Conservation (phyloP, 176 grass and related monocot species). For the Cymbopogon citratus region DNA sequence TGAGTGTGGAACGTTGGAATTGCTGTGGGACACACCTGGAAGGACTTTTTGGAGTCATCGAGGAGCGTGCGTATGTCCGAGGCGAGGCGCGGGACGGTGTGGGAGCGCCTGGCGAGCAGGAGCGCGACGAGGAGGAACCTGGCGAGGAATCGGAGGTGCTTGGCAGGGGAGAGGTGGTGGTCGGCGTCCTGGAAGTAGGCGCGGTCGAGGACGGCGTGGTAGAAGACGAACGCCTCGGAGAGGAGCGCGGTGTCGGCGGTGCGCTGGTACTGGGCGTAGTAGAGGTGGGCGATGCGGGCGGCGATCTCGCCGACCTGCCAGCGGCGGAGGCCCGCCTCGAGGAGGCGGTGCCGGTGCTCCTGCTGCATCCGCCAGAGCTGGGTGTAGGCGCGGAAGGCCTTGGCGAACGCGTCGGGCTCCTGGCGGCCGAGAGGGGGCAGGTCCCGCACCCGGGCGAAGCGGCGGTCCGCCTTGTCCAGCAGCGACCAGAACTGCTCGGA, state of each 20-base stretch:
- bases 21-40: conserved; percentile 42
- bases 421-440: conserved; percentile 66
- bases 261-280: conserved; percentile 94
- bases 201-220: conserved; percentile 86
- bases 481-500: conserved; percentile 84
- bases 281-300: conserved; percentile 84
- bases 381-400: conserved; percentile 93
- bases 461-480: conserved; percentile 92
- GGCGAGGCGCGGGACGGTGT: conserved; percentile 45
- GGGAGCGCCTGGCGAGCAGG: conserved; percentile 54
- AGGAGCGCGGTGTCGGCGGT: conserved; percentile 70
- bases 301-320: conserved; percentile 97
- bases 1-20: not conserved
- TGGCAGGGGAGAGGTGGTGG: conserved; percentile 48
- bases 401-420: conserved; percentile 66
- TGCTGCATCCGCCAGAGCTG: conserved; percentile 88
- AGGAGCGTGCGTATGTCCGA: conserved; percentile 47
- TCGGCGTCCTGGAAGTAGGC: conserved; percentile 69
- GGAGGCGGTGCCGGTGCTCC: conserved; percentile 74
- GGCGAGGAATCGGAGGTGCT: conserved; percentile 89
- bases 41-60: conserved; percentile 65
- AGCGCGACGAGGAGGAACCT: conserved; percentile 86
- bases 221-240: conserved; percentile 88
- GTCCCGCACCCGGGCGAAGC: conserved; percentile 82
- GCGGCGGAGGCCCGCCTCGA: conserved; percentile 72